Evolutionary conservation across 2,329 filamentous ascomycete genomes (phyloP).

Genomic region (Immersiporthe knoxdaviesiana): DNA sequence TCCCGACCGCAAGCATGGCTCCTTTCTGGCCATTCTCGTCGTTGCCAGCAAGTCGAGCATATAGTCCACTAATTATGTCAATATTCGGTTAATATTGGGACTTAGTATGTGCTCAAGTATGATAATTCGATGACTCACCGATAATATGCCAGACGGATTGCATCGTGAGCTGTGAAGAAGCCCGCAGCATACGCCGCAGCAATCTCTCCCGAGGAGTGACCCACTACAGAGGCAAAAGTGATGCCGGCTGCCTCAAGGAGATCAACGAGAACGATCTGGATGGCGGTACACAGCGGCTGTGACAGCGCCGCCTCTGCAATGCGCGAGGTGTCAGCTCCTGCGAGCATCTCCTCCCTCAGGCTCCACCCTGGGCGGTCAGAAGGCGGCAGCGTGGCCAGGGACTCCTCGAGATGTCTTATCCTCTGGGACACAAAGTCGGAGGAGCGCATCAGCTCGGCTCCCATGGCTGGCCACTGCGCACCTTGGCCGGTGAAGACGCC

Average conservation of each 20-base stretch:
- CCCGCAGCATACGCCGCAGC: slow-evolving; percentile 27
- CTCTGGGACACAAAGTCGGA: slow-evolving; percentile 20
- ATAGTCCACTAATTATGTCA: slow-evolving; percentile 21
- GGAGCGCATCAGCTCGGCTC: slow-evolving; percentile 37
- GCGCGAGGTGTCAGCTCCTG: slow-evolving; percentile 16
- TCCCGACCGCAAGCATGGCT: slow-evolving; percentile 24
- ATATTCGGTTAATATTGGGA: background rate
- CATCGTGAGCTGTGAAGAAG: slow-evolving; percentile 29
- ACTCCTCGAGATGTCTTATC: slow-evolving; percentile 10
- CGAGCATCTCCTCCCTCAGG: slow-evolving; percentile 18
- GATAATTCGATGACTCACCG: slow-evolving; percentile 2
- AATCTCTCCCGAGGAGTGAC: slow-evolving; percentile 36
- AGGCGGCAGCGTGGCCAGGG: slow-evolving; percentile 7
- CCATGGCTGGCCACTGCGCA: slow-evolving; percentile 42
- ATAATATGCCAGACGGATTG: slow-evolving; percentile 35
- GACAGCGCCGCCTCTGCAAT: slow-evolving; percentile 25
- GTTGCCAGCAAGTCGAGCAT: slow-evolving; percentile 4
- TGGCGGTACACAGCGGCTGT: slow-evolving; percentile 28
- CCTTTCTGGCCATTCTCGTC: background rate
- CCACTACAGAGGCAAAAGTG: slow-evolving; percentile 33
- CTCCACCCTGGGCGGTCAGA: slow-evolving; percentile 20
- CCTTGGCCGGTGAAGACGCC: slow-evolving; percentile 42
- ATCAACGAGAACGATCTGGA: slow-evolving; percentile 45
- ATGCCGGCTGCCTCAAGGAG: slow-evolving; percentile 36
- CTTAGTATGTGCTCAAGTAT: background rate